Conservation (phyloP, 2,329 filamentous ascomycete genomes). For the Diaporthe longicolla region DNA sequence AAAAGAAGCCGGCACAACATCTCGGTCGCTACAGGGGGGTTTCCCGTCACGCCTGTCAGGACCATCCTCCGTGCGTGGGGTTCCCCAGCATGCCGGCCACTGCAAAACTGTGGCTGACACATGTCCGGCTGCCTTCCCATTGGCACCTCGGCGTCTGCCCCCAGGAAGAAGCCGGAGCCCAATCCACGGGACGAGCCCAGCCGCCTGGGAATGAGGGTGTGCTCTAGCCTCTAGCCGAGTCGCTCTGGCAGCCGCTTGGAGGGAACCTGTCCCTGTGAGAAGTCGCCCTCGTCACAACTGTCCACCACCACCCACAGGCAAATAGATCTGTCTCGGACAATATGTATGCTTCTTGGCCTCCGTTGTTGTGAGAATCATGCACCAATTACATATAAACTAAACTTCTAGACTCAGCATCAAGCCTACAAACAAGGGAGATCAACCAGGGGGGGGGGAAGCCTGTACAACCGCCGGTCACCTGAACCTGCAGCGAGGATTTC, state of each 20-base stretch:
- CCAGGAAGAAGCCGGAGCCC: slow-evolving; percentile 45
- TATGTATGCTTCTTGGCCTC: not conserved
- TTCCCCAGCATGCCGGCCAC: slow-evolving; percentile 15
- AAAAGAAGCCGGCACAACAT: slow-evolving; percentile 41
- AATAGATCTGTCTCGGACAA: slow-evolving; percentile 4
- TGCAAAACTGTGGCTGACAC: not conserved
- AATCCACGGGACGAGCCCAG: slow-evolving; percentile 17
- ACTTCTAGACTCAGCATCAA: not conserved
- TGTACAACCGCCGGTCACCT: not conserved
- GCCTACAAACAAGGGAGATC: not conserved
- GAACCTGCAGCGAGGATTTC: slow-evolving; percentile 24
- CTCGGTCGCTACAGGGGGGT: not conserved
- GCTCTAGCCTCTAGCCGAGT: not conserved
- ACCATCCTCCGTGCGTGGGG: slow-evolving; percentile 17
- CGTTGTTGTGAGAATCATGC: not conserved
- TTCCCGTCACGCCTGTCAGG: slow-evolving; percentile 4
- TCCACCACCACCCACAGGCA: not conserved
- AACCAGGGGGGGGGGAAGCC: not conserved
- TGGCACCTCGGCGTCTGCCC: slow-evolving; percentile 8
- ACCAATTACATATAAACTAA: not conserved
- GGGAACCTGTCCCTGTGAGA: not conserved
- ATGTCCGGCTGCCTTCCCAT: slow-evolving; percentile 35
- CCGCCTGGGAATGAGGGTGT: slow-evolving; percentile 17
- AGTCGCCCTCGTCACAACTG: not conserved
- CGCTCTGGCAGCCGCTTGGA: not conserved